Evolutionary conservation across 345 rosid species (phyloP).

Genomic region (Eucalyptus polybractea): DNA sequence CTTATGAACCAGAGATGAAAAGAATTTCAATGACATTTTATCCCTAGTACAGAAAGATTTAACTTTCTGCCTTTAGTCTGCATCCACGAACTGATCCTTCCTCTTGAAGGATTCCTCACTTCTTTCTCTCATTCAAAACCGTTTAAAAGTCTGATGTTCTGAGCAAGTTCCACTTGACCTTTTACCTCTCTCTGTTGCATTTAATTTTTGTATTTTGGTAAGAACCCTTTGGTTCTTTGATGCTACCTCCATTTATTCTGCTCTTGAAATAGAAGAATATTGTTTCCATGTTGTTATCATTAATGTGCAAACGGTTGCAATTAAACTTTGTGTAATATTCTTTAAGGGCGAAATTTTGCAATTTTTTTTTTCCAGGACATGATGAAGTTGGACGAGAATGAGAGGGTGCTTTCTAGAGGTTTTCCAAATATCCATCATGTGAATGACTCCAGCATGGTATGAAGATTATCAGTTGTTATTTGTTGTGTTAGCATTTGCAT

Average conservation of each 20-base stretch:
- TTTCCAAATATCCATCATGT: constrained; percentile 68
- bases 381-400: constrained; percentile 70
- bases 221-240: background rate
- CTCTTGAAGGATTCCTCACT: background rate
- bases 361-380: constrained; percentile 39
- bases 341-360: background rate
- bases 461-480: background rate
- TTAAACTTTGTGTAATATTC: background rate
- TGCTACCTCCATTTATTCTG: background rate
- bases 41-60: background rate
- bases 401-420: constrained; percentile 63
- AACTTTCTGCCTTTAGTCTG: background rate
- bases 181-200: background rate
- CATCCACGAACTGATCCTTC: background rate
- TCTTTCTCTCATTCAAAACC: too few relatives aligned
- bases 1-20: background rate
- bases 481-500: background rate
- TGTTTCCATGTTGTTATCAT: background rate
- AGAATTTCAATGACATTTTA: background rate
- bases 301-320: background rate
- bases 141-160: background rate
- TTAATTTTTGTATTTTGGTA: background rate
- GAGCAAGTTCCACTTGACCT: background rate
- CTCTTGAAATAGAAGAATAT: background rate
- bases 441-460: constrained; percentile 70